A percentile compares a stretch with the other conserved stretches of the same genome.
Evolutionary conservation across 1,284 basidiomycete genomes (phyloP).

Genomic region (Puccinia novopanici): DNA sequence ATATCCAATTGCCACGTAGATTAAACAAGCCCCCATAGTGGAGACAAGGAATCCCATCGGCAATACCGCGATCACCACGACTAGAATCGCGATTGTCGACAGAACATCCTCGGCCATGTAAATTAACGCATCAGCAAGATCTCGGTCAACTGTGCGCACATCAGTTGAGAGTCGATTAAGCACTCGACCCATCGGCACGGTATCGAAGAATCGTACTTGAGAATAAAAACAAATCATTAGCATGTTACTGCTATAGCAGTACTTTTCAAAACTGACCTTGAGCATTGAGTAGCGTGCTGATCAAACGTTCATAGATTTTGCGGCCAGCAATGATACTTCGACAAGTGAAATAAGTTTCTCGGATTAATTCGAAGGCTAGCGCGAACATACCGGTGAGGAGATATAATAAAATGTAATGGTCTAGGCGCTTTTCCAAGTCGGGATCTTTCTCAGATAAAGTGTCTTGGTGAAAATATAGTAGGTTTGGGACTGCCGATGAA

Average conservation of each 20-base stretch:
- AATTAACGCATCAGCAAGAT: slow-evolving; percentile 55
- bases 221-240: background rate
- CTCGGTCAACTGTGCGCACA: slow-evolving; percentile 59
- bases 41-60: slow-evolving; percentile 52
- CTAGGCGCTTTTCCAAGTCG: background rate
- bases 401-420: slow-evolving; percentile 29
- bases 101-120: slow-evolving; percentile 53
- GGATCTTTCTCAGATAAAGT: background rate
- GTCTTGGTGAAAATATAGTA: background rate
- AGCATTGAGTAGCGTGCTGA: slow-evolving; percentile 25
- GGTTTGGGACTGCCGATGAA: background rate
- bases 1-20: slow-evolving; percentile 57
- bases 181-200: slow-evolving; percentile 55
- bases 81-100: slow-evolving; percentile 54
- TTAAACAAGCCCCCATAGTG: slow-evolving; percentile 52
- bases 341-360: slow-evolving; percentile 29
- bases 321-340: slow-evolving; percentile 27
- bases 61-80: slow-evolving; percentile 57
- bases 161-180: slow-evolving; percentile 59
- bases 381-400: slow-evolving; percentile 23
- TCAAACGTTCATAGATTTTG: slow-evolving; percentile 44
- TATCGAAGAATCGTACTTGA: slow-evolving; percentile 55
- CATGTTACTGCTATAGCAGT: background rate
- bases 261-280: slow-evolving; percentile 1
- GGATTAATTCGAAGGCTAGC: slow-evolving; percentile 25